Conservation (phyloP, 2,329 filamentous ascomycete species). For the Arthrobotrys entomopaga region DNA sequence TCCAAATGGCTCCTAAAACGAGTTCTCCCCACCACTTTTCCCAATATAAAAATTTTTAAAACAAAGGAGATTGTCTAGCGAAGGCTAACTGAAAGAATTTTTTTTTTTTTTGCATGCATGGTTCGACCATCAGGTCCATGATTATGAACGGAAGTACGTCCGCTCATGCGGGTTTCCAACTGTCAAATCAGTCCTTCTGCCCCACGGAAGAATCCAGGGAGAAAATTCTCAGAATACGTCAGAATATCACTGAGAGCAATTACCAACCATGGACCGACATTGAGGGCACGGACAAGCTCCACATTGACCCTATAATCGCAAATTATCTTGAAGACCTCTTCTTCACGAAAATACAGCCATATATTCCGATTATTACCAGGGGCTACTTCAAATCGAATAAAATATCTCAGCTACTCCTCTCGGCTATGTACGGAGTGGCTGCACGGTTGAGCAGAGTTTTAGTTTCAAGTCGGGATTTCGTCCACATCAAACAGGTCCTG, state of each 20-base stretch:
- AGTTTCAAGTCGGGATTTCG: conserved; percentile 57
- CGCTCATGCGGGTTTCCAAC: conserved; percentile 57
- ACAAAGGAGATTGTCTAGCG: conserved; percentile 19
- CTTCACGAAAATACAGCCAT: conserved; percentile 56
- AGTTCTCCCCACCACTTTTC: conserved; percentile 7
- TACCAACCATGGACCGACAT: conserved; percentile 55
- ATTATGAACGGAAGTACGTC: conserved; percentile 57
- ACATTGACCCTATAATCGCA: conserved; percentile 55
- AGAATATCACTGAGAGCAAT: conserved; percentile 56
- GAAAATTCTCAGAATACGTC: conserved; percentile 56
- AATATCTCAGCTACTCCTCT: conserved; percentile 55
- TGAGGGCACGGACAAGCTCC: conserved; percentile 55
- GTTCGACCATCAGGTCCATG: conserved; percentile 54
- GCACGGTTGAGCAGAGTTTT: conserved; percentile 56
- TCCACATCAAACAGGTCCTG: conserved; percentile 57
- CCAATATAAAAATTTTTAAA: conserved; percentile 15
- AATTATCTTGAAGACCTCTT: conserved; percentile 56
- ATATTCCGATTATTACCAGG: conserved; percentile 57
- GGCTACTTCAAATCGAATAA: conserved; percentile 54
- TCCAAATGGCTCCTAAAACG: not conserved
- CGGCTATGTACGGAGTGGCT: conserved; percentile 58
- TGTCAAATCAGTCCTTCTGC: conserved; percentile 55
- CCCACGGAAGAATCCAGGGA: conserved; percentile 46
- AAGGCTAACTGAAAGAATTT: conserved; percentile 13
- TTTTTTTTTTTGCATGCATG: not conserved